phyloP scores from a whole-genome alignment of 805 yeast species.

The Huiozyma naganishii region DNA sequence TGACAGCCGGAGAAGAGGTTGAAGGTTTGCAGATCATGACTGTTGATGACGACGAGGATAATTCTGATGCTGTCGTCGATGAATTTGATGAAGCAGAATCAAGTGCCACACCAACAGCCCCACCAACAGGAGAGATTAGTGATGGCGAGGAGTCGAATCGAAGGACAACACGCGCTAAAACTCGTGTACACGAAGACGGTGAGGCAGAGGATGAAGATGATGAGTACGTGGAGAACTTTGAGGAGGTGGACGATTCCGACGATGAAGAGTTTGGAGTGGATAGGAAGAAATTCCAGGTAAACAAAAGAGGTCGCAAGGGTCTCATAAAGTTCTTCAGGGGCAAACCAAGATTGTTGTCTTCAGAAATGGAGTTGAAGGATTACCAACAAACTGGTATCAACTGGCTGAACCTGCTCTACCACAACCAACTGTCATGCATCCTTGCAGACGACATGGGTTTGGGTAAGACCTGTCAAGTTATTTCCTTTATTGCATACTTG shows the following conservation, averaged over 20 bases:
- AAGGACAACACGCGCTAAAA: no score
- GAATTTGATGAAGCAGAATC: constrained; percentile 24
- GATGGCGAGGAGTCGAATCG: background rate
- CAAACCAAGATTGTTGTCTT: constrained; percentile 60
- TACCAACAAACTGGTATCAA: constrained; percentile 97
- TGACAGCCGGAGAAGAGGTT: background rate
- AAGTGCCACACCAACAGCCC: constrained; percentile 13
- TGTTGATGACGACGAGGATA: constrained; percentile 24
- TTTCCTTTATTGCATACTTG: constrained; percentile 78
- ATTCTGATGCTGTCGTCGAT: constrained; percentile 21
- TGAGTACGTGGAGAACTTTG: constrained; percentile 22
- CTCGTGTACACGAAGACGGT: constrained; percentile 12
- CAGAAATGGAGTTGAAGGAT: constrained; percentile 59
- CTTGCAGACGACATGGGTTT: constrained; percentile 98
- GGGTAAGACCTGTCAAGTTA: constrained; percentile 95
- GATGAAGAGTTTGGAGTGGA: constrained; percentile 7
- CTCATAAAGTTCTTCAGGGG: constrained; percentile 42
- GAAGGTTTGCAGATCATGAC: constrained; percentile 11
- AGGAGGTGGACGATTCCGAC: constrained; percentile 14
- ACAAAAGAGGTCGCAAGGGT: constrained; percentile 6
- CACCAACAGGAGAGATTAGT: background rate
- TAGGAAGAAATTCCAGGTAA: constrained; percentile 19
- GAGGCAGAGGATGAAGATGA: constrained; percentile 24
- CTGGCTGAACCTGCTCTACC: constrained; percentile 79
- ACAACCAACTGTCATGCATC: constrained; percentile 75